These are phyloP conservation scores for Termitomyces sp. DNA, from an alignment of 768 basidiomycete genomes.

Conservation along the genomic window DNA sequence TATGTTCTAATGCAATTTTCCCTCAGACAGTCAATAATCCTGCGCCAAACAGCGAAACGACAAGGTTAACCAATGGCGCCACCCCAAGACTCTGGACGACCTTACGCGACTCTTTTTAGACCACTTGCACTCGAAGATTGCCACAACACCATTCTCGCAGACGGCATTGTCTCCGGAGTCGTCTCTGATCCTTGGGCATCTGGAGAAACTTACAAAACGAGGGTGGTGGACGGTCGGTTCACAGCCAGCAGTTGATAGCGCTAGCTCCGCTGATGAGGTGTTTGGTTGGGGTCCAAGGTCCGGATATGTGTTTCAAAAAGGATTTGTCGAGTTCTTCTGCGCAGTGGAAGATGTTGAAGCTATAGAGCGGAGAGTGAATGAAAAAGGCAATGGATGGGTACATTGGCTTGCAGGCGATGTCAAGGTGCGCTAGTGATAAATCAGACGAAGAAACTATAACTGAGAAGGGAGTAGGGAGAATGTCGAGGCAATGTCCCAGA, in stretches of 20 bases:
- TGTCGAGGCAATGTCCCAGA: conserved; percentile 73
- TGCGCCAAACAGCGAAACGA: conserved; percentile 43
- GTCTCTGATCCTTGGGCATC: conserved; percentile 65
- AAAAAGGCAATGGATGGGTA: conserved; percentile 57
- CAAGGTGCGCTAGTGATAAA: conserved; percentile 40
- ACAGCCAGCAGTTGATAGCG: conserved; percentile 89
- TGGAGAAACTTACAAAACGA: conserved; percentile 67
- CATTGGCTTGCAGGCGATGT: conserved; percentile 84
- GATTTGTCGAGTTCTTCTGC: conserved; percentile 95
- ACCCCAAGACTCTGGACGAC: conserved; percentile 57
- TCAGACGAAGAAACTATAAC: neutral
- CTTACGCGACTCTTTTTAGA: conserved; percentile 75
- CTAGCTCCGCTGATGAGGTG: conserved; percentile 62
- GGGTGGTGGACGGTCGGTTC: conserved; percentile 98
- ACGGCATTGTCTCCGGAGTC: conserved; percentile 81
- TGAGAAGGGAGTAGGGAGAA: conserved; percentile 52
- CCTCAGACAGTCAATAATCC: neutral
- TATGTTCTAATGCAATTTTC: conserved; percentile 30
- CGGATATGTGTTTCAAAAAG: conserved; percentile 97
- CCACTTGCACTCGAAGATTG: conserved; percentile 68
- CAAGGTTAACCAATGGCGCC: conserved; percentile 70
- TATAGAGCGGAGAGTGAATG: conserved; percentile 53
- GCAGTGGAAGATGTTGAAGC: conserved; percentile 48
- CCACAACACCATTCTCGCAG: conserved; percentile 85
- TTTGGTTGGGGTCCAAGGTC: conserved; percentile 92